Base-by-base conservation (phyloP, 192 early-diverging fungal species). In the Lobosporangium transversale region DNA sequence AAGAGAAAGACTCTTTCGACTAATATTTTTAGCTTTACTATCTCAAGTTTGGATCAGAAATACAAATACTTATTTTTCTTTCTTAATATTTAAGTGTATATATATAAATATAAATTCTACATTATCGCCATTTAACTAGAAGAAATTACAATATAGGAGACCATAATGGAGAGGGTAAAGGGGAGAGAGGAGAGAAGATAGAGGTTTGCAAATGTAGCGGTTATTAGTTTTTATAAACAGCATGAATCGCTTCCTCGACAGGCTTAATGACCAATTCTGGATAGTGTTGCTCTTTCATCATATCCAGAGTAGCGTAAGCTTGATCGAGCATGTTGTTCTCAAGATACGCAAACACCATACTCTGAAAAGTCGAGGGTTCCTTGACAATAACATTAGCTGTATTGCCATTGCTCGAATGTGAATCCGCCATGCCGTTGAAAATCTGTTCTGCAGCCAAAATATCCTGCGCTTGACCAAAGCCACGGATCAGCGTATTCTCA, bases 291-390 rank as follows among this genome's bases (percentile, higher is more conserved):
- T 33, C 44, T 30, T 35, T 58, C 70, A 75, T 75, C 70, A 58
- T 75, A 5, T 24, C 42, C 50, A 75, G 29, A 1, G 70, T 75
- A 4, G 29, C 70, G 31, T 48, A 49, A 6, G 85, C 85, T 21
- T 83, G 66, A 21, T 59, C 44, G 24, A 81, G 33, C 53, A 79
- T 51, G 1, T 76, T 65, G 53, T 81, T 85, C 30, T 83, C 78
- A 29, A 85, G 20, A 40, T 85, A 86, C 29, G 80, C 83, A 30
- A 81, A 70, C 4, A 88, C 78, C 87, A 88, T 85, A 50, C 82
- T 83, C 51, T 85, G 83, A 75, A 83, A 88, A 14, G 85, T 88
- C 64, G 83, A 86, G 0, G 87, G 87, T 40, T 86, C 87, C 52
- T 84, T 80, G 30, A 82, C 53, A 42, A 88, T 79, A 60, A 47